phyloP scores from a whole-genome alignment of 2,329 filamentous ascomycete genomes.

The Parastagonospora avenae region DNA sequence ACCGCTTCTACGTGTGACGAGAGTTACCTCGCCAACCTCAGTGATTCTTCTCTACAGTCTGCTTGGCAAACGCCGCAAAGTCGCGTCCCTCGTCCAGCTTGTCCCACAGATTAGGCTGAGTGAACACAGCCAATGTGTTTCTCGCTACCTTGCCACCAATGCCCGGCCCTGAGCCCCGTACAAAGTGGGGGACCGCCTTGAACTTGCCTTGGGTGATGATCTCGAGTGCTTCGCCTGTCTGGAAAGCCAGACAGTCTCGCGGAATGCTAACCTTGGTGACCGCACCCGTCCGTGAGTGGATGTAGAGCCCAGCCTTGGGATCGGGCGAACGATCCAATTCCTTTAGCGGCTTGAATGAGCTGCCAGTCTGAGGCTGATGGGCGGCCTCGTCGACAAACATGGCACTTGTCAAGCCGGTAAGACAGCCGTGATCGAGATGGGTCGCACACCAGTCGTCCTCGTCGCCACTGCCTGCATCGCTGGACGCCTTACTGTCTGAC shows the following conservation, averaged over 20 bases:
- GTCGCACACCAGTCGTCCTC: slow-evolving; percentile 96
- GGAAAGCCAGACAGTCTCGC: slow-evolving; percentile 88
- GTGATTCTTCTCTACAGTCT: slow-evolving; percentile 55
- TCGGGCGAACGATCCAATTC: slow-evolving; percentile 82
- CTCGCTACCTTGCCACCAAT: slow-evolving; percentile 52
- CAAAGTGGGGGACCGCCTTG: slow-evolving; percentile 94
- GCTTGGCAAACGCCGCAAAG: slow-evolving; percentile 76
- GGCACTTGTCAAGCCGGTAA: slow-evolving; percentile 90
- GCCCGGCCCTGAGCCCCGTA: slow-evolving; percentile 72
- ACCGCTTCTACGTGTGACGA: neutral
- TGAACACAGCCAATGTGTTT: slow-evolving; percentile 96
- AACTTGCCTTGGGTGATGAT: slow-evolving; percentile 90
- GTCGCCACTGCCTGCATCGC: slow-evolving; percentile 37
- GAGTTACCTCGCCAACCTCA: slow-evolving; percentile 19
- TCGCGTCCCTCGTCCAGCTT: slow-evolving; percentile 72
- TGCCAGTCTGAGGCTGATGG: slow-evolving; percentile 39
- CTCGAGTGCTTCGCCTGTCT: slow-evolving; percentile 91
- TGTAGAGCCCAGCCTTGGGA: slow-evolving; percentile 86
- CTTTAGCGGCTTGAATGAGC: slow-evolving; percentile 58
- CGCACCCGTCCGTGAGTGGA: slow-evolving; percentile 79
- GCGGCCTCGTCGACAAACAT: slow-evolving; percentile 89
- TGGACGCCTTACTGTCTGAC: slow-evolving; percentile 19
- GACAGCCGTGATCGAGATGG: slow-evolving; percentile 87
- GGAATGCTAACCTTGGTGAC: slow-evolving; percentile 94
- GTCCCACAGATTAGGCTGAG: slow-evolving; percentile 89